Evolutionary conservation across 2,329 filamentous ascomycete species (phyloP), one percentile per base, ranked within the genome.

Genomic region (Trichoderma atroviride): DNA sequence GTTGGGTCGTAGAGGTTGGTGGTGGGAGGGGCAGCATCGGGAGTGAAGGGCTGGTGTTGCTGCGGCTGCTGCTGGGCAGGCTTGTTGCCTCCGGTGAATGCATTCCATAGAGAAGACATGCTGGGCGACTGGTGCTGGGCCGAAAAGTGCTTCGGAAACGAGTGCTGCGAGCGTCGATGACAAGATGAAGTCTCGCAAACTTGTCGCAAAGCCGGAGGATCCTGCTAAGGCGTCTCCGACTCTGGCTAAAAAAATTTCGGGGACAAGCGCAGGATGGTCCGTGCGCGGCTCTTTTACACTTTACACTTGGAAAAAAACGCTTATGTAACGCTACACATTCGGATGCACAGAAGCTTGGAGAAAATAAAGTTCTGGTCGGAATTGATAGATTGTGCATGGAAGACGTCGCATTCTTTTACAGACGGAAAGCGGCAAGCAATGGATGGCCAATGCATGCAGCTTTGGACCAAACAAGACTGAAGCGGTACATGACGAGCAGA

Each of bases 1-100:
- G 88, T 85, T 53, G 92, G 88, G 80, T 94, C 90, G 81, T 93
- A 94, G 73, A 85, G 67, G 85, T 80, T 69, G 88, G 81, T 68
- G 88, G 81, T 70, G 85, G 80, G 69, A 87, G 81, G 74, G 85
- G 65, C 65, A 47, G 66, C 52, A 57, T 69, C 66, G 55, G 69
- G n/a, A 9, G 62, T 16, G 56, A 68, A 73, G 7, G 68, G 47
- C 40, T 69, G 74, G 31, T 74, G 74, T 69, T 77, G 78, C 76
- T 77, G 85, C 52, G 57, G 62, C 47, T 53, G 63, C 79, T 76
- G 83, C 69, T 80, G 78, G 70, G 76, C 76, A 47, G 78, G 78
- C 77, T 83, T 85, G 80, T 86, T 88, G 79, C 85, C 85, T 75
- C 86, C 85, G n/a, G 87, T 88, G 75, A 89, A 82, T 73, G 87